phyloP scores from a whole-genome alignment of 1,284 basidiomycete species.

The Apiotrichum montevideense region DNA sequence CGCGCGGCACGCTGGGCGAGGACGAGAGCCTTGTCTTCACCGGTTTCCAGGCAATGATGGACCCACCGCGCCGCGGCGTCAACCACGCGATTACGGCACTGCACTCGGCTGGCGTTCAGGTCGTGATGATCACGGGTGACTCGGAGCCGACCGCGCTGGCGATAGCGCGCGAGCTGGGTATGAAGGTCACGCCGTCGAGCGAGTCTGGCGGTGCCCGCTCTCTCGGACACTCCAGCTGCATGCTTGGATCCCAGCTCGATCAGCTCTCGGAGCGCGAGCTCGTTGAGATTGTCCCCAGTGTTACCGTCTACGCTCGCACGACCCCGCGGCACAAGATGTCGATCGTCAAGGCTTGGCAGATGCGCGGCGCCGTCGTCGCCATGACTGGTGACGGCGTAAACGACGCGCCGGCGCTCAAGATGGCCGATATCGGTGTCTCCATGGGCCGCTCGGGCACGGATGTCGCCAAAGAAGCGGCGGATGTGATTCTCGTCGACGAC shows the following conservation, averaged over 20 bases:
- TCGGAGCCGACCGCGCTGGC: constrained; percentile 83
- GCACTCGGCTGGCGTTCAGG: constrained; percentile 79
- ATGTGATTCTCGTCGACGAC: constrained; percentile 95
- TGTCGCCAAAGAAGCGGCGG: constrained; percentile 95
- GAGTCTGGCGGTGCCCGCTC: constrained; percentile 32
- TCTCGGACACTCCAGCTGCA: too few relatives aligned
- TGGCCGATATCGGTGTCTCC: constrained; percentile 95
- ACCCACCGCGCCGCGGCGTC: constrained; percentile 91
- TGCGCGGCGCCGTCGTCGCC: constrained; percentile 80
- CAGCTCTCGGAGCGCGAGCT: constrained; percentile 71
- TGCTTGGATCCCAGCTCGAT: constrained; percentile 59
- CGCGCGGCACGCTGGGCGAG: constrained; percentile 28
- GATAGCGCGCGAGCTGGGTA: constrained; percentile 84
- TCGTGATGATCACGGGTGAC: constrained; percentile 98
- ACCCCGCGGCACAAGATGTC: constrained; percentile 97
- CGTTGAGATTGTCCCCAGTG: constrained; percentile 67
- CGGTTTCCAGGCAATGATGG: constrained; percentile 91
- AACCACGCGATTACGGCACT: constrained; percentile 74
- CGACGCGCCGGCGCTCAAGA: constrained; percentile 92
- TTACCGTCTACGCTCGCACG: constrained; percentile 89
- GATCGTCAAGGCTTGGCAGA: constrained; percentile 88
- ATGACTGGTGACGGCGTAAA: constrained; percentile 99
- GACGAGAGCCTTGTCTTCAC: constrained; percentile 69
- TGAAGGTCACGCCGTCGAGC: constrained; percentile 46
- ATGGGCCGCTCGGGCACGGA: constrained; percentile 98